Evolutionary conservation across 352 stramenopile genomes (phyloP).

Genomic region (Phytophthora pluvialis): DNA sequence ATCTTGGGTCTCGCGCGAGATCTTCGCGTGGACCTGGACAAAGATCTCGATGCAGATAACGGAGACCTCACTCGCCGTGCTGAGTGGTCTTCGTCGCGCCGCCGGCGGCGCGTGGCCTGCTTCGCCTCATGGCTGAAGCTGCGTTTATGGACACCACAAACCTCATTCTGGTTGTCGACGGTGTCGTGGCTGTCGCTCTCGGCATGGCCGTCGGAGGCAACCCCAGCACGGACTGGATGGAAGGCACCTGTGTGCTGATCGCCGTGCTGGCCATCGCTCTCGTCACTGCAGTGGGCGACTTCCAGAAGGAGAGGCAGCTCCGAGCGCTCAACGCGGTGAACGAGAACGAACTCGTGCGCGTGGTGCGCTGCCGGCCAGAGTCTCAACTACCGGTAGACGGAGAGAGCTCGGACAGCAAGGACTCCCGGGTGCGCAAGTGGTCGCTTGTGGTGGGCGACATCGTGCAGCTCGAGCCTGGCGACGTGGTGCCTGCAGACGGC

Average conservation of each 20-base stretch:
- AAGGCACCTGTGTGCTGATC: slow-evolving; percentile 70
- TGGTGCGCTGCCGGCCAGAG: slow-evolving; percentile 45
- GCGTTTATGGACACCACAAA: slow-evolving; percentile 66
- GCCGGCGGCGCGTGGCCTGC: slow-evolving; percentile 14
- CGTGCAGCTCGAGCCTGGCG: slow-evolving; percentile 70
- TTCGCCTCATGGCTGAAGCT: slow-evolving; percentile 51
- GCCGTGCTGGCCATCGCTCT: slow-evolving; percentile 91
- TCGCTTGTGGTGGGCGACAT: slow-evolving; percentile 90
- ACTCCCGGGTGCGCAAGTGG: slow-evolving; percentile 58
- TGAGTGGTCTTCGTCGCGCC: slow-evolving; percentile 42
- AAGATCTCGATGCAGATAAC: slow-evolving; percentile 20
- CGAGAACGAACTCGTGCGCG: slow-evolving; percentile 73
- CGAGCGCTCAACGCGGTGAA: slow-evolving; percentile 75
- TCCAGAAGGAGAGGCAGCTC: slow-evolving; percentile 92
- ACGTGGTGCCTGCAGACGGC: slow-evolving; percentile 88
- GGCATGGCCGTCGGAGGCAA: slow-evolving; percentile 36
- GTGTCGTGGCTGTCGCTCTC: slow-evolving; percentile 44
- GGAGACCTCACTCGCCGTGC: slow-evolving; percentile 11
- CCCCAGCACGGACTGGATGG: slow-evolving; percentile 63
- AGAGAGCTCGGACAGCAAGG: slow-evolving; percentile 11
- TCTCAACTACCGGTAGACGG: background rate
- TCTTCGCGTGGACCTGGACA: slow-evolving; percentile 46
- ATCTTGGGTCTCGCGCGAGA: slow-evolving; percentile 46
- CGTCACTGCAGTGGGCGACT: slow-evolving; percentile 88
- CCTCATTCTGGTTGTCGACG: slow-evolving; percentile 46